Evolutionary conservation across 2,329 filamentous ascomycete genomes (phyloP).

Genomic region (Diplodia scrobiculata): DNA sequence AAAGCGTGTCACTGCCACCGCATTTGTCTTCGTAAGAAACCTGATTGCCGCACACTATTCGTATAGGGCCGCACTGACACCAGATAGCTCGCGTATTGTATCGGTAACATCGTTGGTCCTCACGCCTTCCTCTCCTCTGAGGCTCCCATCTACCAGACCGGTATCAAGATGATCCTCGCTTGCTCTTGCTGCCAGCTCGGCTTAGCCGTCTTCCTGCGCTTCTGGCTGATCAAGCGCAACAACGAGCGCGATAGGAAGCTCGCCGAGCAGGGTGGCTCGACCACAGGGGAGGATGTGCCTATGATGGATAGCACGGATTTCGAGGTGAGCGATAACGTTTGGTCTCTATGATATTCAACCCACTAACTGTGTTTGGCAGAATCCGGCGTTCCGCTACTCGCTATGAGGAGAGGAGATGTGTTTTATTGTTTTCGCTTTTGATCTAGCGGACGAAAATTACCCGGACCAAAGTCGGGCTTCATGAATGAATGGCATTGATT

Average conservation of each 20-base stretch:
- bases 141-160: constrained; percentile 55
- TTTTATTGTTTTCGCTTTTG: background rate
- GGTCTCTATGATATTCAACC: background rate
- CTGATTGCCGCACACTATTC: background rate
- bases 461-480: background rate
- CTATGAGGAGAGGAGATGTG: constrained; percentile 6
- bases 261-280: background rate
- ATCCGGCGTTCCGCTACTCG: constrained; percentile 26
- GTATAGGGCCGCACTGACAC: background rate
- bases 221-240: constrained; percentile 45
- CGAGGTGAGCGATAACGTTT: constrained; percentile 7
- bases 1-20: constrained; percentile 52
- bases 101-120: constrained; percentile 53
- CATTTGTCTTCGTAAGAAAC: constrained; percentile 46
- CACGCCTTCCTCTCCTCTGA: constrained; percentile 52
- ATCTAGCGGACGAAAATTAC: background rate
- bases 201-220: constrained; percentile 42
- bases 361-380: constrained; percentile 1
- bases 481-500: background rate
- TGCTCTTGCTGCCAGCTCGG: constrained; percentile 51
- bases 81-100: constrained; percentile 46
- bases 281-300: background rate
- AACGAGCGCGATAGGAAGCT: constrained; percentile 42
- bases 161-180: constrained; percentile 55
- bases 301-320: constrained; percentile 27